These are phyloP conservation scores for Rhodotorula sp. DNA, from an alignment of 1,284 basidiomycete genomes.

Conservation along the genomic window DNA sequence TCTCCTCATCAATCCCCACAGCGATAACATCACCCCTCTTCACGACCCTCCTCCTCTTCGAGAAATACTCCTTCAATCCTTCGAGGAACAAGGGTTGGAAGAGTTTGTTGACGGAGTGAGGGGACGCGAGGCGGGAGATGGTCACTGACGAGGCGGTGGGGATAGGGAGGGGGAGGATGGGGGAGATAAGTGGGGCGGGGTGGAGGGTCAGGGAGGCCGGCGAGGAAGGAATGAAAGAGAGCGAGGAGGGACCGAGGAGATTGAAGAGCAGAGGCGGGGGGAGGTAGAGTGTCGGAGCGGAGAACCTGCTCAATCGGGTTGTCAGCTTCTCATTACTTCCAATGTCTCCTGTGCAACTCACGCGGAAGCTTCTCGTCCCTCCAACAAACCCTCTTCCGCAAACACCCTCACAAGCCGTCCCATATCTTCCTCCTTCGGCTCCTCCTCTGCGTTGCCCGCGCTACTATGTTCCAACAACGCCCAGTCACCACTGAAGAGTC, in stretches of 20 bases:
- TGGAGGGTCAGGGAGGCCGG: constrained; percentile 11
- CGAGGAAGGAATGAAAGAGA: constrained; percentile 4
- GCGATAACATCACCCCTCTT: constrained; percentile 79
- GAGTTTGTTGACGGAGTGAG: constrained; percentile 68
- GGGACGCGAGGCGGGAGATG: constrained; percentile 78
- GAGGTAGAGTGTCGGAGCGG: neutral
- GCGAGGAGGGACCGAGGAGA: constrained; percentile 19
- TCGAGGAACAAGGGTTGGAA: constrained; percentile 71
- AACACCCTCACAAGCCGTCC: constrained; percentile 44
- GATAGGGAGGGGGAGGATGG: constrained; percentile 55
- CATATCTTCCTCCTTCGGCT: constrained; percentile 34
- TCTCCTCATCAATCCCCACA: constrained; percentile 64
- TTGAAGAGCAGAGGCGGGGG: constrained; percentile 32
- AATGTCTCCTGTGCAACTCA: no score
- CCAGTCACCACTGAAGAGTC: constrained; percentile 84
- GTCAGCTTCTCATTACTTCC: constrained; percentile 49
- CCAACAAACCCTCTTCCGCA: constrained; percentile 33
- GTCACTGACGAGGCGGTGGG: constrained; percentile 72
- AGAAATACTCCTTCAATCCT: constrained; percentile 69
- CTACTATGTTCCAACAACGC: constrained; percentile 54
- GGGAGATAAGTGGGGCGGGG: constrained; percentile 49
- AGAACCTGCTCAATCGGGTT: neutral
- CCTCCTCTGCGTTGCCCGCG: neutral
- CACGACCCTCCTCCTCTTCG: constrained; percentile 61
- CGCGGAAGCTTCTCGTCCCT: constrained; percentile 56